Evolutionary conservation across 805 yeast genomes (phyloP).

Genomic region (Spathaspora passalidarum): DNA sequence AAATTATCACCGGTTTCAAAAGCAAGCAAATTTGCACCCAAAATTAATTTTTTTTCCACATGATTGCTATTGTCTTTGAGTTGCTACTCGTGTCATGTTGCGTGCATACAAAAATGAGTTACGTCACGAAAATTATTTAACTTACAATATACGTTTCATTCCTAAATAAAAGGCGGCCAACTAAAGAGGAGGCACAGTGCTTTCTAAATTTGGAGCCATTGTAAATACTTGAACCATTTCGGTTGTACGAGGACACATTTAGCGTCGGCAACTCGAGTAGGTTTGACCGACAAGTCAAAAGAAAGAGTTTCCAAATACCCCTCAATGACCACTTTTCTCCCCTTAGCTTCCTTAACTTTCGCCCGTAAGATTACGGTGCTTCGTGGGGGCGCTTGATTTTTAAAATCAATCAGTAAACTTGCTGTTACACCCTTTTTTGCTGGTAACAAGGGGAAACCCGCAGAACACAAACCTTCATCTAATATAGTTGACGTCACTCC

Average conservation of each 20-base stretch:
- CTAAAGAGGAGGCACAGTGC: not conserved
- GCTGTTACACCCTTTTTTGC: conserved; percentile 89
- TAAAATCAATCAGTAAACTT: conserved; percentile 60
- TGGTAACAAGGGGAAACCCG: conserved; percentile 84
- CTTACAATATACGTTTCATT: too few species aligned
- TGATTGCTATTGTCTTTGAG: not conserved
- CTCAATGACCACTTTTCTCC: conserved; percentile 77
- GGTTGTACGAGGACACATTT: conserved; percentile 80
- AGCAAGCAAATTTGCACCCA: not conserved
- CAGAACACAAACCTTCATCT: conserved; percentile 81
- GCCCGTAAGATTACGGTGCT: conserved; percentile 67
- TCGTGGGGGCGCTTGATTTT: conserved; percentile 58
- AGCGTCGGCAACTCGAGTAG: conserved; percentile 54
- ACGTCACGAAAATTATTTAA: not conserved
- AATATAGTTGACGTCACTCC: conserved; percentile 76
- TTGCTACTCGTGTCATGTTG: not conserved
- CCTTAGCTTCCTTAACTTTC: conserved; percentile 59
- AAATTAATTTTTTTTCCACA: not conserved
- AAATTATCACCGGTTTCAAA: not conserved
- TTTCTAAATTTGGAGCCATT: conserved; percentile 30
- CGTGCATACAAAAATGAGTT: not conserved
- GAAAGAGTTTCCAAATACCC: conserved; percentile 62
- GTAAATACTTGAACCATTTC: conserved; percentile 74
- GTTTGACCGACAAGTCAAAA: conserved; percentile 18
- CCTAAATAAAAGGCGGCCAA: not conserved